Evolutionary conservation across 768 basidiomycete species (phyloP).

Genomic region (Candolleomyces eurysporus): DNA sequence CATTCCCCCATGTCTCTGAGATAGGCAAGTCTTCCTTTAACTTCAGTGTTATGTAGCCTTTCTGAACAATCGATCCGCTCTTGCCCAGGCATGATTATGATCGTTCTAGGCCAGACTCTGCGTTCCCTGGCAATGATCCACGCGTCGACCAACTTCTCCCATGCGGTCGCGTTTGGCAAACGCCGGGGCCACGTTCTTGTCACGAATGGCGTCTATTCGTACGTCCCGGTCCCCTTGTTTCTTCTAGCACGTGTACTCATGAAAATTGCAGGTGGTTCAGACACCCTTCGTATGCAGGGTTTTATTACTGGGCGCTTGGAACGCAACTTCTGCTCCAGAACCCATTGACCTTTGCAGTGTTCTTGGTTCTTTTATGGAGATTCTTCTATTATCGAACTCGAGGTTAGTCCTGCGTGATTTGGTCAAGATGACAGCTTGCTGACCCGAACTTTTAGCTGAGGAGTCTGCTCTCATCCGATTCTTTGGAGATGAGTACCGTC

Average conservation of each 20-base stretch:
- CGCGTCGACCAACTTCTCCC: slow-evolving; percentile 91
- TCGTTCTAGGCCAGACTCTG: slow-evolving; percentile 72
- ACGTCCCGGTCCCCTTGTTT: slow-evolving; percentile 23
- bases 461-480: slow-evolving; percentile 78
- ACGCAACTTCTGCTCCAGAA: slow-evolving; percentile 93
- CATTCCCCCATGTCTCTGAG: slow-evolving; percentile 51
- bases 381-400: slow-evolving; percentile 84
- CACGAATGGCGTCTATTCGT: slow-evolving; percentile 88
- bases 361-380: slow-evolving; percentile 67
- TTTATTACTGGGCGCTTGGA: slow-evolving; percentile 97
- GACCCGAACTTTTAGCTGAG: slow-evolving; percentile 54
- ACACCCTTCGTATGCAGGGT: slow-evolving; percentile 96
- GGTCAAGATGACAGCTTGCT: not conserved
- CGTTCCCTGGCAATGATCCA: slow-evolving; percentile 96
- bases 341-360: slow-evolving; percentile 66
- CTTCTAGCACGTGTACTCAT: not conserved
- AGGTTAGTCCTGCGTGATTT: slow-evolving; percentile 46
- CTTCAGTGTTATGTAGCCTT: not conserved
- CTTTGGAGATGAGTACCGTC: slow-evolving; percentile 85
- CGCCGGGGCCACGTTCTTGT: slow-evolving; percentile 74
- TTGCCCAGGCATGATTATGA: slow-evolving; percentile 49
- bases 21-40: slow-evolving; percentile 44
- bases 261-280: slow-evolving; percentile 63
- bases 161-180: slow-evolving; percentile 78
- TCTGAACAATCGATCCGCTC: not conserved